Evolutionary conservation across 2,329 filamentous ascomycete genomes (phyloP).

Genomic region (Scytalidium sp.): DNA sequence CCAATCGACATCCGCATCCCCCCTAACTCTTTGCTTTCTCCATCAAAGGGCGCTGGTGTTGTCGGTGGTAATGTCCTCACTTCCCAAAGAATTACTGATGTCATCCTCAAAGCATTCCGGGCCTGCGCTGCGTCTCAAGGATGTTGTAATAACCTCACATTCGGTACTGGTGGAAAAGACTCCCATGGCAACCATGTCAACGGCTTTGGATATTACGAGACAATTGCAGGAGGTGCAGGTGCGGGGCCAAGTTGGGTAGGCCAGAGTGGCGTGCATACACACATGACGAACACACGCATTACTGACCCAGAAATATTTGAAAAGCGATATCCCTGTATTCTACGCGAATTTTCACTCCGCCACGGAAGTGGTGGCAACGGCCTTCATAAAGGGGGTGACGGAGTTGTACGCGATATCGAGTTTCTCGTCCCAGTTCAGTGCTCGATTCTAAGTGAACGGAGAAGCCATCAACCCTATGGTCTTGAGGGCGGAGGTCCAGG

Average conservation of each 20-base stretch:
- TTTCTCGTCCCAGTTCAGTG: conserved; percentile 73
- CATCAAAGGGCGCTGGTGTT: conserved; percentile 70
- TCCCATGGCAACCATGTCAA: conserved; percentile 54
- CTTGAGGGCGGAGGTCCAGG: conserved; percentile 78
- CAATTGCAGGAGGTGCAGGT: conserved; percentile 72
- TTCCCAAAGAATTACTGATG: conserved; percentile 73
- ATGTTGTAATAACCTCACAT: conserved; percentile 78
- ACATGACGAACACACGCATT: conserved; percentile 83
- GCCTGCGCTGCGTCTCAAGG: conserved; percentile 76
- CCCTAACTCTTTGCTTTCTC: conserved; percentile 67
- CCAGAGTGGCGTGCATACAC: conserved; percentile 69
- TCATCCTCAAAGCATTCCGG: conserved; percentile 73
- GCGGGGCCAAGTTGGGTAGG: conserved; percentile 71
- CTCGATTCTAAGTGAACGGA: conserved; percentile 74
- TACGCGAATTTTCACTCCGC: conserved; percentile 65
- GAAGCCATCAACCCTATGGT: conserved; percentile 75
- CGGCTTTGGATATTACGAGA: conserved; percentile 83
- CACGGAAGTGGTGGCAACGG: conserved; percentile 60
- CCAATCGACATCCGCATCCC: conserved; percentile 72
- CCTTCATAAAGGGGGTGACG: conserved; percentile 66
- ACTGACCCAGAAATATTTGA: conserved; percentile 78
- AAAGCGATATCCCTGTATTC: conserved; percentile 67
- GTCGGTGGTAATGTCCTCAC: conserved; percentile 81
- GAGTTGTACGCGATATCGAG: conserved; percentile 74
- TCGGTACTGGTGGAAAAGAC: conserved; percentile 69